Evolutionary conservation across 768 basidiomycete species (phyloP), one percentile per base, ranked within the genome.

Genomic region (Mycena olivaceomarginata): DNA sequence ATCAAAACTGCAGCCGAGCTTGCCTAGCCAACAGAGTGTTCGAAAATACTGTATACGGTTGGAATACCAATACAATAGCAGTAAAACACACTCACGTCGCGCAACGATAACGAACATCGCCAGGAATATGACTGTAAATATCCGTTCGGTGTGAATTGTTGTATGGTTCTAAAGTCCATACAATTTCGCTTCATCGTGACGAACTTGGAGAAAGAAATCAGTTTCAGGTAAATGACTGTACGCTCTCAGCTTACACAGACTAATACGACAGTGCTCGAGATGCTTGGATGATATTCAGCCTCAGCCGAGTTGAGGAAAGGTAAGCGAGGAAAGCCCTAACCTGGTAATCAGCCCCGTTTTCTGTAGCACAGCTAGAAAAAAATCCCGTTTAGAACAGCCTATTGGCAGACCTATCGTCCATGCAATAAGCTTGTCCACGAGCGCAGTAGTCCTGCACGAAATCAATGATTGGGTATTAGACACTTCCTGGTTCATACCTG

Each of bases 281-380:
- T 18, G 18, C 48, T 51, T 51, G 48, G 25, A 20, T 31, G 18
- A 51, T 31, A 31, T 31, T 31, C 31, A 31, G 31, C 31, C 31
- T 31, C 31, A 31, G 4, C 31, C 31, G 2, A 31, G 31, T 31
- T 4, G 3, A 31, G 12, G 12, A 8, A 31, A 31, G 31, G 8
- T 31, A 31, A 31, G 31, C 31, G 31, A 31, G 31, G 53, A 31
- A 6, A 40, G 40, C 39, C 10, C 16, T n/a, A 40, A 62, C 60
- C 60, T 62, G 39, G 60, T 62, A 12, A 62, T 12, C 60, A 62
- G 39, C 18, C 60, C 60, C 7, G 60, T 62, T 39, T 39, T 62
- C 60, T 62, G 60, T 11, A 6, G 20, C 53, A 22, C 11, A 20
- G 31, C 6, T 56, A 25, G 53, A 25, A 51, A 51, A 40, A 6